Conservation (phyloP, 2,329 filamentous ascomycete genomes). For the Aspergillus sp. region DNA sequence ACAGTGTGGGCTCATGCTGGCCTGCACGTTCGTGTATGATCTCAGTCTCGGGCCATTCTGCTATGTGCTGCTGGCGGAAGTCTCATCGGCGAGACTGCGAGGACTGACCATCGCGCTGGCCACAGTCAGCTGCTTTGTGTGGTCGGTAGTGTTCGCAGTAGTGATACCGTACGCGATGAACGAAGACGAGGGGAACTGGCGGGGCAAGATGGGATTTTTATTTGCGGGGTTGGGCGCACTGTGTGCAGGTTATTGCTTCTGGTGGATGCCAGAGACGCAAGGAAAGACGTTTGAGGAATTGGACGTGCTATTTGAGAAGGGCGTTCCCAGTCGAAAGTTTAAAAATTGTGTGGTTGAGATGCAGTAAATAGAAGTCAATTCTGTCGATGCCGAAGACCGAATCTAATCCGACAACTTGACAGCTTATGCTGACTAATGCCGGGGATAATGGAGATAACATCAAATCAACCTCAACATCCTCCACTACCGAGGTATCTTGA, state of each 20-base stretch:
- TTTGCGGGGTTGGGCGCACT: conserved; percentile 29
- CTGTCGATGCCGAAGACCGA: background rate
- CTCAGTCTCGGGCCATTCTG: conserved; percentile 56
- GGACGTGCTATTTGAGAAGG: conserved; percentile 33
- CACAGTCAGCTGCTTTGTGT: conserved; percentile 25
- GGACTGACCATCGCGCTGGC: conserved; percentile 51
- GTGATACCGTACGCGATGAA: conserved; percentile 41
- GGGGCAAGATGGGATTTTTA: conserved; percentile 36
- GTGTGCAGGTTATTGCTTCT: conserved; percentile 33
- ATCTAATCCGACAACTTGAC: too few species aligned
- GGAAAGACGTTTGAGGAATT: conserved; percentile 33
- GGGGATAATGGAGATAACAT: background rate
- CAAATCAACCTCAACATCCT: background rate
- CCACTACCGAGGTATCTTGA: background rate
- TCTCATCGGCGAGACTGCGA: conserved; percentile 55
- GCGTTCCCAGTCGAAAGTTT: conserved; percentile 28
- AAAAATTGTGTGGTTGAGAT: background rate
- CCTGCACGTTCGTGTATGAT: conserved; percentile 52
- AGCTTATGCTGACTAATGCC: background rate
- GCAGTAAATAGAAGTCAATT: background rate
- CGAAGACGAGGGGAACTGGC: conserved; percentile 29
- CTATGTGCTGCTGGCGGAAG: conserved; percentile 55
- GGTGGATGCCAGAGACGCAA: conserved; percentile 34
- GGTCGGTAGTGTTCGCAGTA: conserved; percentile 34
- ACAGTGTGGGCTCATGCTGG: conserved; percentile 41